Conservation (phyloP, 1,284 basidiomycete species). For the Puccinia novopanici region DNA sequence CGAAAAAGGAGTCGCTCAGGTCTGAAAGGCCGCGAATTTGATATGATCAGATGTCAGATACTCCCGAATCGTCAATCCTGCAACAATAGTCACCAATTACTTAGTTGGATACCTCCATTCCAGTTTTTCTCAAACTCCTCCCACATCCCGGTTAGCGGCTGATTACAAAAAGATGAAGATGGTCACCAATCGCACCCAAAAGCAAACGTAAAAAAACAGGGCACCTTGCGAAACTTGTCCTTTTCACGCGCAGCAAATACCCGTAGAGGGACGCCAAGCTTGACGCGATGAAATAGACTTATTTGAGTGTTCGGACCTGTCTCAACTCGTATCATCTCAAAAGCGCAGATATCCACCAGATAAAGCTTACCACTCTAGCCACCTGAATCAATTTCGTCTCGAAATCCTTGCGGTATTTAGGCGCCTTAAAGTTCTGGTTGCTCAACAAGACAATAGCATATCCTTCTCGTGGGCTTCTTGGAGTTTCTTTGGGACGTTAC, state of each 20-base stretch:
- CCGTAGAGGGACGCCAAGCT: conserved; percentile 77
- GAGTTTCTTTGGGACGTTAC: conserved; percentile 68
- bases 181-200: background rate
- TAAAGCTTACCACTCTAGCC: conserved; percentile 67
- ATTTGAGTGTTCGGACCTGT: background rate
- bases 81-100: background rate
- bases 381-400: conserved; percentile 73
- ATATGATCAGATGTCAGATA: conserved; percentile 9
- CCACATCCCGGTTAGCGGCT: conserved; percentile 84
- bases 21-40: conserved; percentile 10
- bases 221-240: conserved; percentile 73
- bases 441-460: conserved; percentile 58
- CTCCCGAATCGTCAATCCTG: background rate
- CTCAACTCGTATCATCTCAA: conserved; percentile 16
- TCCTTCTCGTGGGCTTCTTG: conserved; percentile 68
- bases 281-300: conserved; percentile 22
- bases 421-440: conserved; percentile 63
- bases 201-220: background rate
- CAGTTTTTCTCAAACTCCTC: conserved; percentile 56
- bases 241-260: conserved; percentile 75
- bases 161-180: background rate
- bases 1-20: conserved; percentile 67
- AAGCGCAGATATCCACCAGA: conserved; percentile 5
- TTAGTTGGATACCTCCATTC: conserved; percentile 37
- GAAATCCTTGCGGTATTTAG: conserved; percentile 66